Evolutionary conservation across 225 moss, liverwort and hornwort genomes (phyloP).

Genomic region (Marchantia polymorpha): DNA sequence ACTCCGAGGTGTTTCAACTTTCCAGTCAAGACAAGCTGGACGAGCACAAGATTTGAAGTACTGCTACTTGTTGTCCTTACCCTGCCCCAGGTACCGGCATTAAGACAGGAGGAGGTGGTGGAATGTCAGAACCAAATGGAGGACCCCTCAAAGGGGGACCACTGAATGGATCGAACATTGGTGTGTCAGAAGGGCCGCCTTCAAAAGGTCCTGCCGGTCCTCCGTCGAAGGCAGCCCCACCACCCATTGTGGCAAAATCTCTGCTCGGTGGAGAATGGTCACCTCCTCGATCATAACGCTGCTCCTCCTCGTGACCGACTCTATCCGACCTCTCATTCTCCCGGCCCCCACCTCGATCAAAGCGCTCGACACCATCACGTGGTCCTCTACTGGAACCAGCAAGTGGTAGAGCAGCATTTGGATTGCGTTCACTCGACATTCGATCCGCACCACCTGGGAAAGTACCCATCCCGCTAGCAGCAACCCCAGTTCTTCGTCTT

Average conservation of each 20-base stretch:
- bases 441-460: constrained; percentile 48
- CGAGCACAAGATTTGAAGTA: too few species aligned
- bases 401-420: constrained; percentile 49
- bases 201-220: constrained; percentile 86
- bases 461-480: constrained; percentile 26
- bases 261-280: constrained; percentile 82
- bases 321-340: constrained; percentile 89
- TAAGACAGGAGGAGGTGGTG: constrained; percentile 96
- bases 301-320: constrained; percentile 70
- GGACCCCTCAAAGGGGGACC: constrained; percentile 89
- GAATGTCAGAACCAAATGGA: constrained; percentile 96
- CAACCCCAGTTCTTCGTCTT: constrained; percentile 63
- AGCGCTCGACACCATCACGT: constrained; percentile 74
- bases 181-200: constrained; percentile 83
- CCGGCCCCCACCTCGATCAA: constrained; percentile 75
- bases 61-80: constrained; percentile 44
- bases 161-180: constrained; percentile 95
- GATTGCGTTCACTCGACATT: constrained; percentile 49
- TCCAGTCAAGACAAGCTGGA: too few species aligned
- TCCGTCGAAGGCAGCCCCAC: constrained; percentile 76
- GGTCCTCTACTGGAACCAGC: constrained; percentile 64
- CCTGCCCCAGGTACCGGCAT: constrained; percentile 99
- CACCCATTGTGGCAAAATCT: constrained; percentile 72
- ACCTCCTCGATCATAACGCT: constrained; percentile 81
- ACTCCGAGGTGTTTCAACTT: too few species aligned